These are phyloP conservation scores for Picea sitchensis DNA, from an alignment of 75 land plant genomes.

Conservation along the genomic window DNA sequence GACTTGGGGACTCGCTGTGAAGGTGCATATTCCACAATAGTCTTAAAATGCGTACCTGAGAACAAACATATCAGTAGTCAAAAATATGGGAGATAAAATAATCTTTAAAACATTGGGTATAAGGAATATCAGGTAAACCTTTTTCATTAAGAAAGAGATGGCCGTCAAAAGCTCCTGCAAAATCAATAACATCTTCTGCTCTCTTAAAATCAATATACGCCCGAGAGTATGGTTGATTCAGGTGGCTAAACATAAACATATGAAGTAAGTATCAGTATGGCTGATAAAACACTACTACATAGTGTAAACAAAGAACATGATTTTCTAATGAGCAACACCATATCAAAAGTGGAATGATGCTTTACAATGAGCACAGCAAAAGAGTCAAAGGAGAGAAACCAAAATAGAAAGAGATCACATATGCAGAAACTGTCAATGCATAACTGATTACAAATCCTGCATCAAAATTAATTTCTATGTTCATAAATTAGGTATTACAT, in stretches of 20 bases:
- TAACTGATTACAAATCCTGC: neutral
- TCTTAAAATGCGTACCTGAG: conserved; percentile 78
- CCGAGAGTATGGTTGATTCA: conserved; percentile 48
- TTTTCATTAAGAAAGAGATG: conserved; percentile 91
- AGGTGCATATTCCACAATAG: conserved; percentile 90
- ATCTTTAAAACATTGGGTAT: neutral
- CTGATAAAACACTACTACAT: neutral
- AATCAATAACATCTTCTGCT: conserved; percentile 84
- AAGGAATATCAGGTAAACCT: conserved; percentile 32
- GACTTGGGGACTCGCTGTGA: conserved; percentile 86
- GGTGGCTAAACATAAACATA: conserved; percentile 34
- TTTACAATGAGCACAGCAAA: neutral
- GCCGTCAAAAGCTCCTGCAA: conserved; percentile 83
- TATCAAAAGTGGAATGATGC: neutral
- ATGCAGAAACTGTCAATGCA: neutral
- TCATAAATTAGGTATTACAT: neutral
- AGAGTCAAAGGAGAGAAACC: neutral
- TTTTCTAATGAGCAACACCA: neutral
- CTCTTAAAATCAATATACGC: conserved; percentile 78
- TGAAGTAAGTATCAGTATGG: conserved; percentile 4
- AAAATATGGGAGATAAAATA: neutral
- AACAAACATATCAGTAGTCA: neutral
- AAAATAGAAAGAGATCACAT: neutral
- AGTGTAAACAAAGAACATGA: neutral
- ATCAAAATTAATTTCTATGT: neutral